Conservation (phyloP, 2,329 filamentous ascomycete species). For the Aspergillus felis region DNA sequence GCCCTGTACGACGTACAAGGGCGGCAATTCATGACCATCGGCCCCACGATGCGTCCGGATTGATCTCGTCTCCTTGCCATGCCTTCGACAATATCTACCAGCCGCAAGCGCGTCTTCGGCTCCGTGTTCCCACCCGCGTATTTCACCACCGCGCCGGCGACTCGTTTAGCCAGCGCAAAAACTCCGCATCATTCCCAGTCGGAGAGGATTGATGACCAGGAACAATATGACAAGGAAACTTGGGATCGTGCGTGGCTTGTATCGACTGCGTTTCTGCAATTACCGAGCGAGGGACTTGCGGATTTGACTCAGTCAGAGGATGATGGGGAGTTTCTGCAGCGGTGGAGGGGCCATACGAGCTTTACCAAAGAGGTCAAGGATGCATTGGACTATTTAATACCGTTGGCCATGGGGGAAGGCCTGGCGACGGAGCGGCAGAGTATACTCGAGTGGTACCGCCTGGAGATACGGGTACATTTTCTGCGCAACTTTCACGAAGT, state of each 20-base stretch:
- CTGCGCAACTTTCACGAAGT: conserved; percentile 33
- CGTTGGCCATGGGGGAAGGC: conserved; percentile 14
- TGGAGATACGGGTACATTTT: conserved; percentile 43
- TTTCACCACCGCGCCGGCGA: conserved; percentile 19
- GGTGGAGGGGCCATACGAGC: conserved; percentile 27
- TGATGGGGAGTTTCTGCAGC: conserved; percentile 26
- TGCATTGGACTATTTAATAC: conserved; percentile 31
- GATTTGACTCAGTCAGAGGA: conserved; percentile 21
- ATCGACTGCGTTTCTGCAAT: conserved; percentile 37
- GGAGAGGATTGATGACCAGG: conserved; percentile 1
- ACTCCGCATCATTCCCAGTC: background rate
- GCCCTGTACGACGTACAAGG: background rate
- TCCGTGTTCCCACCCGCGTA: conserved; percentile 42
- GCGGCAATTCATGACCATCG: background rate
- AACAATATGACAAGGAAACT: conserved; percentile 26
- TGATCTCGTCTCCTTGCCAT: conserved; percentile 14
- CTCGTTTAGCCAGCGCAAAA: background rate
- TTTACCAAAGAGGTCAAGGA: conserved; percentile 28
- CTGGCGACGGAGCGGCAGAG: conserved; percentile 21
- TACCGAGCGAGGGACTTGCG: conserved; percentile 35
- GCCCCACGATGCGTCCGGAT: conserved; percentile 12
- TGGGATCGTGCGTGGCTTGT: conserved; percentile 41
- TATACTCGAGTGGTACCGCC: conserved; percentile 42
- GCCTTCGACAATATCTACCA: conserved; percentile 22
- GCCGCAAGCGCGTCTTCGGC: conserved; percentile 40